Conservation (phyloP, 371 early-diverging fungal genomes). For the Lichtheimia ornata region DNA sequence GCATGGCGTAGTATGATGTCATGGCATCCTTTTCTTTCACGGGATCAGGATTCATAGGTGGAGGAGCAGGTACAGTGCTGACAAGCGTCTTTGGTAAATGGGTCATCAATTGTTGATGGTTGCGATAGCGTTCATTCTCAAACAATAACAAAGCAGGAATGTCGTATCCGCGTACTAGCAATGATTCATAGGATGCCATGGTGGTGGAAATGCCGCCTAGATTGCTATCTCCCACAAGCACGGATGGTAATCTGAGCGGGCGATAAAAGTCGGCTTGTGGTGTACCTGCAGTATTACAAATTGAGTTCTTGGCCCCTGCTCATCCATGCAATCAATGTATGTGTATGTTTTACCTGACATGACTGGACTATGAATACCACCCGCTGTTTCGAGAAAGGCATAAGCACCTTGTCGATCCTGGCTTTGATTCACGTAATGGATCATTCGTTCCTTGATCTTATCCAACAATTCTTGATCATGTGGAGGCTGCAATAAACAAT, state of each 20-base stretch:
- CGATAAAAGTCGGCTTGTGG: slow-evolving; percentile 77
- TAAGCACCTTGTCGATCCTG: slow-evolving; percentile 44
- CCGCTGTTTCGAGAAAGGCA: slow-evolving; percentile 69
- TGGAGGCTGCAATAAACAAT: slow-evolving; percentile 35
- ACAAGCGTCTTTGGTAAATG: slow-evolving; percentile 20
- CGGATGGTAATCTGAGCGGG: slow-evolving; percentile 67
- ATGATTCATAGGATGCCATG: slow-evolving; percentile 71
- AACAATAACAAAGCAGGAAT: slow-evolving; percentile 70
- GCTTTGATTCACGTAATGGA: slow-evolving; percentile 30
- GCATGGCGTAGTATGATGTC: slow-evolving; percentile 57
- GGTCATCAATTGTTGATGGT: slow-evolving; percentile 53
- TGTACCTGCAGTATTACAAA: slow-evolving; percentile 36
- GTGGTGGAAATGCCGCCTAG: slow-evolving; percentile 86
- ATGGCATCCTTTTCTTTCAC: slow-evolving; percentile 51
- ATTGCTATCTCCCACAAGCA: slow-evolving; percentile 76
- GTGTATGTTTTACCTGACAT: slow-evolving; percentile 61
- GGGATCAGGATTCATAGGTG: slow-evolving; percentile 40
- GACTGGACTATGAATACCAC: slow-evolving; percentile 79
- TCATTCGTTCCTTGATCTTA: slow-evolving; percentile 42
- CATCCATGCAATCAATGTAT: too few species aligned
- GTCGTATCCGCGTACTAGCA: slow-evolving; percentile 73
- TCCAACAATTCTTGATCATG: slow-evolving; percentile 49
- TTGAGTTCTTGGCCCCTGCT: neutral
- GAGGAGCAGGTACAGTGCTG: slow-evolving; percentile 58
- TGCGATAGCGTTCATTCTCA: slow-evolving; percentile 58